phyloP scores from a whole-genome alignment of 805 yeast genomes.

The Monosporozyma aquatica region DNA sequence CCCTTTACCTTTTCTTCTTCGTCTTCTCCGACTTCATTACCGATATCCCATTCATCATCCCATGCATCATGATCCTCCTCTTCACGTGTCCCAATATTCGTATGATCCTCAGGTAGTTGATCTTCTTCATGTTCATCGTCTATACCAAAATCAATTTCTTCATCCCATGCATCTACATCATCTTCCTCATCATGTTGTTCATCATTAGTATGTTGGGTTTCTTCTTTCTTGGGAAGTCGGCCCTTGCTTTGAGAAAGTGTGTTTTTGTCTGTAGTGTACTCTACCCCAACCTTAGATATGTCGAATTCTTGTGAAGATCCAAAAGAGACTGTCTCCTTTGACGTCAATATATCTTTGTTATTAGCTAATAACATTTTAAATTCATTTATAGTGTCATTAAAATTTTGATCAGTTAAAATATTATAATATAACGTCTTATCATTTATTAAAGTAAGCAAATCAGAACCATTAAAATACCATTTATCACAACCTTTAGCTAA shows the following conservation, averaged over 20 bases:
- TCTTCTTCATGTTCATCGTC: conserved; percentile 7
- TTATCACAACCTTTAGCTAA: conserved; percentile 7
- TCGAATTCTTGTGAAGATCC: no score
- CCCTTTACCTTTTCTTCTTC: conserved; percentile 5
- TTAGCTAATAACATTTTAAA: conserved; percentile 14
- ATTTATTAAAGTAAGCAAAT: conserved; percentile 14
- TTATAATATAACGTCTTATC: conserved; percentile 18
- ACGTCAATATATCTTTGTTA: background rate
- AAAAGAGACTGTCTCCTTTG: background rate
- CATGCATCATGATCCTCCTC: conserved; percentile 8
- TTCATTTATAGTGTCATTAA: conserved; percentile 11
- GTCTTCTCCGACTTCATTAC: background rate
- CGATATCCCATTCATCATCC: conserved; percentile 15
- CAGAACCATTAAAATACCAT: conserved; percentile 15
- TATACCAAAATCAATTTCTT: conserved; percentile 15
- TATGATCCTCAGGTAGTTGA: no score
- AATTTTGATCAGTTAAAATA: conserved; percentile 20
- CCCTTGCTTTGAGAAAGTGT: no score
- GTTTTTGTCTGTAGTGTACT: no score
- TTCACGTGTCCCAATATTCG: no score
- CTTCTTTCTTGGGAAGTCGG: no score
- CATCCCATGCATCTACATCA: conserved; percentile 12
- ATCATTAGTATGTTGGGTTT: no score
- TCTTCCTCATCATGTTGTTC: conserved; percentile 11
- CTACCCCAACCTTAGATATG: no score